Conservation (phyloP, 2,329 filamentous ascomycete species). For the Talaromyces albobiverticillius region DNA sequence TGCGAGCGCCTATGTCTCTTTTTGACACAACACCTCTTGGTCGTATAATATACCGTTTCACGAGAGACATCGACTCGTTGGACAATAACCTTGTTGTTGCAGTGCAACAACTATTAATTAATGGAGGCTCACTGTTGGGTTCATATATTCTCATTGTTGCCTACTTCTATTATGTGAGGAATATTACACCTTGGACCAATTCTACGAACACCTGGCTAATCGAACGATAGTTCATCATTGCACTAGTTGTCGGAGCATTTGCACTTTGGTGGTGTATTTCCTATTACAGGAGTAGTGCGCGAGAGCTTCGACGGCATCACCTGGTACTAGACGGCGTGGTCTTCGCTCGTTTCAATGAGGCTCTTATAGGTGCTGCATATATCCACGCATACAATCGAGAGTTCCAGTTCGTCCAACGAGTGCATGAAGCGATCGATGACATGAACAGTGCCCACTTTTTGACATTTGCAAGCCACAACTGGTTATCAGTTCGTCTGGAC, state of each 20-base stretch:
- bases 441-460: constrained; percentile 95
- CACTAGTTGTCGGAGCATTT: no score
- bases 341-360: constrained; percentile 84
- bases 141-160: constrained; percentile 83
- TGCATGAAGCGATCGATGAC: constrained; percentile 72
- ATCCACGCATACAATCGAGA: constrained; percentile 87
- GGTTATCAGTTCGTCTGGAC: constrained; percentile 83
- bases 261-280: no score
- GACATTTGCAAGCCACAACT: constrained; percentile 92
- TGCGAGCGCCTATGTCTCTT: constrained; percentile 64
- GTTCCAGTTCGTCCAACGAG: constrained; percentile 66
- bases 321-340: constrained; percentile 69
- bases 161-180: no score
- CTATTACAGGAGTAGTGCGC: constrained; percentile 81
- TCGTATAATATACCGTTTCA: constrained; percentile 88
- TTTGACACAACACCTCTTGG: constrained; percentile 91
- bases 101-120: constrained; percentile 84
- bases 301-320: constrained; percentile 86
- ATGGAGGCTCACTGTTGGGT: constrained; percentile 69
- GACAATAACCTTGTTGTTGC: constrained; percentile 82
- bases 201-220: no score
- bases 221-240: no score
- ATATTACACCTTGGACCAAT: no score
- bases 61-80: constrained; percentile 87
- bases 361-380: constrained; percentile 68